Evolutionary conservation across 2,329 filamentous ascomycete species (phyloP), one percentile per base, ranked within the genome.

Genomic region (Aspergillus oerlinghausenensis): DNA sequence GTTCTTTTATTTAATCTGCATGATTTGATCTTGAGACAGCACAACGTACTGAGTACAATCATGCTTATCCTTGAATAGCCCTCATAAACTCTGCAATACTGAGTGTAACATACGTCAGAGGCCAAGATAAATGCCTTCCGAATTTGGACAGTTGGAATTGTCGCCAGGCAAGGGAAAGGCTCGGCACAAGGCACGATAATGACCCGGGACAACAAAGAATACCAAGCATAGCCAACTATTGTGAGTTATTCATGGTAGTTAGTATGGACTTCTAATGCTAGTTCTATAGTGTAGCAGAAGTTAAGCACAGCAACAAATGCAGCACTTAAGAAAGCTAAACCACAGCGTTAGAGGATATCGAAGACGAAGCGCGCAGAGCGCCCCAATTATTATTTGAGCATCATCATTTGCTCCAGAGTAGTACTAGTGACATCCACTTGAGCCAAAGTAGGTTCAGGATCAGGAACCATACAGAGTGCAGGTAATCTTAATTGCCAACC

Each of bases 51-150:
- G 32, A 43, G n/a, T 43, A 21, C 40, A 19, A 10, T 23, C 21
- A 23, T 47, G 11, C 5, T 26, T 25, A 47, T 25, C 3, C 21
- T 47, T 47, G 11, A 5, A 14, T 47, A 21, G 21, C 10, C 21
- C 8, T 43, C 4, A 21, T 43, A 17, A 17, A 9, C 7, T 43
- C 21, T 21, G 40, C n/a, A 17, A 38, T 17, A 38, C 7, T 35
- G 5, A 35, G 50, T 52, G 56, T 51, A 55, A 49, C 52, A 55
- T 62, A 62, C 60, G 60, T 62, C 58, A 62, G 52, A 48, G 52
- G 52, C 48, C 51, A 59, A 56, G 56, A 55, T 7, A n/a, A 50
- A 42, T 49, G 51, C 49, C 57, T 56, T 55, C 59, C 53, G 47
- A 51, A 56, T 60, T 40, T 43, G 53, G 55, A 23, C 32, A 26